These are phyloP conservation scores for Rhododendron williamsianum DNA, from an alignment of 148 eudicot species.

Conservation along the genomic window DNA sequence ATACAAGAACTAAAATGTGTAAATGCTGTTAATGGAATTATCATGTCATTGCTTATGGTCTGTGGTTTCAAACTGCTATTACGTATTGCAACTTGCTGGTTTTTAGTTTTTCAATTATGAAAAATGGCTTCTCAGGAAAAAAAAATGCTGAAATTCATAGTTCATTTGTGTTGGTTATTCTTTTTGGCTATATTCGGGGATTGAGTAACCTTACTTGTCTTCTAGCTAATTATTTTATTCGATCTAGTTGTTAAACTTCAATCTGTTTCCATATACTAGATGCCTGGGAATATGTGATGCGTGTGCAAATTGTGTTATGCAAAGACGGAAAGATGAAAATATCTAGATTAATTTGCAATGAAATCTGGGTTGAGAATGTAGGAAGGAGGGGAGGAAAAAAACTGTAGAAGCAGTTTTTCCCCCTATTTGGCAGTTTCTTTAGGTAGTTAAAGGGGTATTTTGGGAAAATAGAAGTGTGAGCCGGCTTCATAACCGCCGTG, in stretches of 20 bases:
- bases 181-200: background rate
- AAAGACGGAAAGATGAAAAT: background rate
- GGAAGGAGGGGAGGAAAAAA: background rate
- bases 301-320: background rate
- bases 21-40: too few species aligned
- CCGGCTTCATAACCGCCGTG: background rate
- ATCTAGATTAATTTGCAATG: background rate
- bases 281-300: background rate
- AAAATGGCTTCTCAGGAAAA: too few species aligned
- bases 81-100: background rate
- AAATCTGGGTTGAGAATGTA: background rate
- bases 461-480: background rate
- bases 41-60: background rate
- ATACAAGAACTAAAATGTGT: background rate
- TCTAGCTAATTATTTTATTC: background rate
- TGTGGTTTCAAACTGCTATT: background rate
- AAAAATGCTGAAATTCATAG: background rate
- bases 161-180: background rate
- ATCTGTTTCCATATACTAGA: background rate
- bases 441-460: background rate
- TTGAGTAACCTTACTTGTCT: background rate
- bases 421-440: background rate
- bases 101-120: background rate
- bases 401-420: background rate
- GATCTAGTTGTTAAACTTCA: background rate